Evolutionary conservation across 495 filamentous ascomycete species (phyloP), one percentile per base, ranked within the genome.

Genomic region (Copromyces sp.): DNA sequence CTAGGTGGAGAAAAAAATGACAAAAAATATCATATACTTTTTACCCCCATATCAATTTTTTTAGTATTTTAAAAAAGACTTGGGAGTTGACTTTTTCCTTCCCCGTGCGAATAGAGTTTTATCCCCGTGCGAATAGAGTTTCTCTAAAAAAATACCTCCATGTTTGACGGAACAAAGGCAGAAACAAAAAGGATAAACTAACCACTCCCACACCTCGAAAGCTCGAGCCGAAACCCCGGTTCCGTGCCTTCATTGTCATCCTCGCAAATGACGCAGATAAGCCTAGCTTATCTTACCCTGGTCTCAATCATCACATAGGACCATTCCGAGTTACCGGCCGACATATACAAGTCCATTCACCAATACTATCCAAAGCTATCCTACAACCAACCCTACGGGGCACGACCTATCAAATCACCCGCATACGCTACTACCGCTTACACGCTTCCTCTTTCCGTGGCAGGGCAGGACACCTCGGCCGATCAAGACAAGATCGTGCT

Each of bases 241-340:
- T 24, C 39, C 3, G 24, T 20, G 29, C 61, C n/a, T 73, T 38
- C 53, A 65, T 65, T 69, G 65, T 72, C 68, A 53, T 32, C 73
- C 70, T 74, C 71, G 69, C 79, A 80, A 83, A 86, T 85, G 84
- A 85, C 84, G 84, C 82, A 81, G 80, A 83, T 84, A 84, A 83
- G 78, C 81, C 80, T 81, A 76, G 77, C 83, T 84, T 84, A 86
- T 86, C 84, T 86, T 68, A 82, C 84, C 74, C 81, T 86, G 70
- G 84, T 76, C 74, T 84, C 84, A 69, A 81, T 85, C 78, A 76
- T 85, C 77, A 86, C 84, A 75, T 86, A 85, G 78, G 71, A 73
- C 42, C 71, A 71, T 69, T 76, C 74, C 72, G 45, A 38, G 68
- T 37, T 74, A 37, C 39, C 42, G 20, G 35, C 32, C 70, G 42